phyloP scores from a whole-genome alignment of 768 basidiomycete genomes.

The Amanita subjunquillea region DNA sequence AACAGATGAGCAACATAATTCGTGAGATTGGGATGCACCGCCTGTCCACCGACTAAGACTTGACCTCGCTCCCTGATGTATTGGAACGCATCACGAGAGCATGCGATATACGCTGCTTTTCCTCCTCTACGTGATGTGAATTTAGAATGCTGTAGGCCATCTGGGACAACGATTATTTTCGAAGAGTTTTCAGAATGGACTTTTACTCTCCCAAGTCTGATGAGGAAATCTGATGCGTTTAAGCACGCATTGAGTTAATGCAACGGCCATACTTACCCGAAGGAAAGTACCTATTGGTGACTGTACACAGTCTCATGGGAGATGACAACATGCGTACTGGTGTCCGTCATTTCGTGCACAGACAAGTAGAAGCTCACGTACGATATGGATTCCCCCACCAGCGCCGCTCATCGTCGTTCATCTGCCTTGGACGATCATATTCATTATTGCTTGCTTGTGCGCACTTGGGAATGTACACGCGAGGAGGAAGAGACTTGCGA shows the following conservation, averaged over 20 bases:
- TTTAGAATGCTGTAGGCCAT: conserved; percentile 58
- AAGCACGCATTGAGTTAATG: not conserved
- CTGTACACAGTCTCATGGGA: conserved; percentile 46
- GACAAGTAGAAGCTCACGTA: conserved; percentile 23
- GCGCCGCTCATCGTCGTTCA: conserved; percentile 49
- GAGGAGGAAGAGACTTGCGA: conserved; percentile 52
- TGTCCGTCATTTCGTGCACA: not conserved
- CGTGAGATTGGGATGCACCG: conserved; percentile 32
- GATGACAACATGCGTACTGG: conserved; percentile 46
- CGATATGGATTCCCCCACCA: conserved; percentile 77
- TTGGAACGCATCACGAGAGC: conserved; percentile 42
- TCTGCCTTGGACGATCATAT: conserved; percentile 37
- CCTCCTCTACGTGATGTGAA: conserved; percentile 39
- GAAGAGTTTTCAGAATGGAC: conserved; percentile 18
- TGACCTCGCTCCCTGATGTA: conserved; percentile 24
- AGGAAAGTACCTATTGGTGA: conserved; percentile 44
- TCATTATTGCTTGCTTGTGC: conserved; percentile 12
- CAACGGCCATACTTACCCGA: conserved; percentile 29
- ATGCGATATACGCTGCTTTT: conserved; percentile 44
- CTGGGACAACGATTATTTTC: conserved; percentile 25
- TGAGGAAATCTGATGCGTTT: conserved; percentile 43
- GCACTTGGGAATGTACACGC: conserved; percentile 21
- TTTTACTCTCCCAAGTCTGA: conserved; percentile 47
- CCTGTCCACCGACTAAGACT: not conserved
- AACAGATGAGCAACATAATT: conserved; percentile 56